Evolutionary conservation across 2,329 filamentous ascomycete genomes (phyloP), one percentile per base, ranked within the genome.

Genomic region (Tolypocladium inflatum): DNA sequence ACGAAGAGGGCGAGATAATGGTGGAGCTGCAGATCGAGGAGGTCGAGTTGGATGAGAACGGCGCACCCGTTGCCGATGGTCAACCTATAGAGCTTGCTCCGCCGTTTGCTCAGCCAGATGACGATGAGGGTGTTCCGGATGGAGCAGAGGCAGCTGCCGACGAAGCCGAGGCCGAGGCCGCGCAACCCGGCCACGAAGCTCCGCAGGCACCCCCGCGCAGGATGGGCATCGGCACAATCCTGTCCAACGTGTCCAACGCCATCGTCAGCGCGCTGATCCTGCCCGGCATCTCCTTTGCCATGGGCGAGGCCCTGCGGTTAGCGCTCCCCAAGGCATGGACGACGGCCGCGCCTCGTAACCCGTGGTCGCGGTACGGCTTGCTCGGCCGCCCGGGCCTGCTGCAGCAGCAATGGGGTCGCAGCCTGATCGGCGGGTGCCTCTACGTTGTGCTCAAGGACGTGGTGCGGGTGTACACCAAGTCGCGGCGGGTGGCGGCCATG

Each of bases 331-430:
- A 75, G 41, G 75, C 82, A 4, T 91, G 89, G 85, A 85, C 87
- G 11, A 74, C 75, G 0, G 72, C 74, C 10, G 71, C 77, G 2
- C 30, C 64, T 19, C 60, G 64, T 35, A 66, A 59, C 56, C 58
- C 63, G 15, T 71, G 65, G 63, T 58, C 62, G 37, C 59, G 62
- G 3, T 59, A 63, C 11, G 63, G 62, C 3, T 53, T 60, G 19
- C 62, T 62, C 13, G 61, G 77, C 41, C 76, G 81, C 3, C 82
- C 83, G 0, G 87, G 89, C 0, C 77, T 97, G 33, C 71, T 99
- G 38, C 89, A 94, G 67, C 84, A 89, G 64, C 85, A 87, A 59
- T 97, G 94, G 91, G 94, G 91, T 1, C 81, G 94, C 58, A 97
- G 90, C 66, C 78, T 99, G 3, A 81, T 94, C 1, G 94, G 94